Conservation (phyloP, 1,284 basidiomycete genomes). For the Tetrapyrgos nigripes region DNA sequence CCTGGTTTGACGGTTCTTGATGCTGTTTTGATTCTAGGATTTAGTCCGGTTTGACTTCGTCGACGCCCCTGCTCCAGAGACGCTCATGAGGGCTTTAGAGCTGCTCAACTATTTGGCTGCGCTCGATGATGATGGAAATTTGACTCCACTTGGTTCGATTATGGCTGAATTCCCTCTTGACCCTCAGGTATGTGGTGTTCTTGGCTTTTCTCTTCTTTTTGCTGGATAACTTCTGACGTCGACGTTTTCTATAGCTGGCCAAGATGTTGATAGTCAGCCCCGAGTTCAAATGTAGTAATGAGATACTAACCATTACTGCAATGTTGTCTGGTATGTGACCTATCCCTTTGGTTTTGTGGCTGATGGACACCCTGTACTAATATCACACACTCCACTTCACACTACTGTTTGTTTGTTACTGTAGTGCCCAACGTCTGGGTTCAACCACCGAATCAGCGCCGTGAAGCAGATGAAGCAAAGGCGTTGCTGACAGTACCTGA, state of each 20-base stretch:
- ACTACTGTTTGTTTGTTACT: too few relatives aligned
- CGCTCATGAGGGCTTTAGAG: constrained; percentile 97
- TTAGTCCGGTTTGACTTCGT: constrained; percentile 95
- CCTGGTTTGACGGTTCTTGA: too few relatives aligned
- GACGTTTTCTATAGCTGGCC: constrained; percentile 71
- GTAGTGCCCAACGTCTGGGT: constrained; percentile 94
- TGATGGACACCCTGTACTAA: too few relatives aligned
- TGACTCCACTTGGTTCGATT: constrained; percentile 87
- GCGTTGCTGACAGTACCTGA: constrained; percentile 90
- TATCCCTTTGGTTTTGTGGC: not conserved
- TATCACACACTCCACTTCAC: too few relatives aligned
- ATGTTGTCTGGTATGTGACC: constrained; percentile 85
- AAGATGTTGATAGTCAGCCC: constrained; percentile 96
- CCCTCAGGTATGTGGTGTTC: constrained; percentile 74
- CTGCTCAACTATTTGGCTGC: constrained; percentile 93
- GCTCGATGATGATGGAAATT: constrained; percentile 92
- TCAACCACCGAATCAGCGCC: constrained; percentile 86
- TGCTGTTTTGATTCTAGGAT: constrained; percentile 56
- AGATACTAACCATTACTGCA: constrained; percentile 93
- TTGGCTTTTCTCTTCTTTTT: not conserved
- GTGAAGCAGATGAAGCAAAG: constrained; percentile 94
- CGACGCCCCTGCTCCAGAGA: constrained; percentile 96
- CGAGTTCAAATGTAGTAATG: constrained; percentile 96
- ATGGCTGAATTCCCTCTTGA: constrained; percentile 99
- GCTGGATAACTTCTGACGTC: not conserved